These are phyloP conservation scores for Osmanthus fragrans DNA, from an alignment of 257 asterid species.

Conservation along the genomic window DNA sequence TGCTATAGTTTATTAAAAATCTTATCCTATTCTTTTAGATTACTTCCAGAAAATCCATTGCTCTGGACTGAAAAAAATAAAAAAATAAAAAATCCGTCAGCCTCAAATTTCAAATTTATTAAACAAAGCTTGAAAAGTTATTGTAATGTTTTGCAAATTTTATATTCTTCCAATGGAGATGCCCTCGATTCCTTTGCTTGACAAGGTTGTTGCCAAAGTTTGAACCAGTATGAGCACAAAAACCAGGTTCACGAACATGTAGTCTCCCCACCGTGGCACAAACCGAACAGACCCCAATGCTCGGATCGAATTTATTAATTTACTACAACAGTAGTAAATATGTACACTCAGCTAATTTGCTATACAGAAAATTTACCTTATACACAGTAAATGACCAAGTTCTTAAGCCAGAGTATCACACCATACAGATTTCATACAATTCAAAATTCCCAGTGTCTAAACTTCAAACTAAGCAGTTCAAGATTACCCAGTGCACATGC, in stretches of 20 bases:
- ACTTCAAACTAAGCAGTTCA: constrained; percentile 23
- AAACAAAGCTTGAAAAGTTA: no score
- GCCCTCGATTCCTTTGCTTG: no score
- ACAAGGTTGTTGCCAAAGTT: neutral
- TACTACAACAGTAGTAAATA: constrained; percentile 10
- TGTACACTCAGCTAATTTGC: constrained; percentile 15
- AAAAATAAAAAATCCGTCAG: no score
- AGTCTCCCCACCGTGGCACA: neutral
- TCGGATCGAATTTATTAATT: constrained; percentile 10
- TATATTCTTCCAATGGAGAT: neutral
- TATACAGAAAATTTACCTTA: constrained; percentile 28
- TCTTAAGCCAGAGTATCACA: constrained; percentile 22
- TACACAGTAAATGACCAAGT: constrained; percentile 21
- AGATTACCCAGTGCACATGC: constrained; percentile 8
- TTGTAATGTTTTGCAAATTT: neutral
- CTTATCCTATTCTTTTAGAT: no score
- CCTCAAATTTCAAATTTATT: no score
- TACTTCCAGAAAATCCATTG: no score
- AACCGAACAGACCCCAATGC: neutral
- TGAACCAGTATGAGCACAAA: neutral
- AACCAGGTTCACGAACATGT: neutral
- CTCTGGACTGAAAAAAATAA: no score
- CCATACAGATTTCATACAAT: constrained; percentile 23
- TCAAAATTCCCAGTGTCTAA: constrained; percentile 32
- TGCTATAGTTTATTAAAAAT: no score